phyloP scores from a whole-genome alignment of 257 asterid species.

The Nicotiana otophora region DNA sequence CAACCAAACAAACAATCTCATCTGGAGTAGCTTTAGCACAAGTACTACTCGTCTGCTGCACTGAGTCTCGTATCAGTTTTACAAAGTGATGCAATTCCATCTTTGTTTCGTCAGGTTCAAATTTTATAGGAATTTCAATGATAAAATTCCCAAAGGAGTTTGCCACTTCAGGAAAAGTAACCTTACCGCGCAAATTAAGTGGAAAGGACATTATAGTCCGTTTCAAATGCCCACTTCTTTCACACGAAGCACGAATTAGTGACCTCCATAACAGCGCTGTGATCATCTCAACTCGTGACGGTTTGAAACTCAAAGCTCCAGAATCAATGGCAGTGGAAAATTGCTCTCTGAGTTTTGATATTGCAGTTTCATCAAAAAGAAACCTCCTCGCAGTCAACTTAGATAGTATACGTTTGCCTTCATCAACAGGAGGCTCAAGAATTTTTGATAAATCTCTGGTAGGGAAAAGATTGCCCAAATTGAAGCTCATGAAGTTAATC shows the following conservation, averaged over 20 bases:
- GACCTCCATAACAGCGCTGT: background rate
- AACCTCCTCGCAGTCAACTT: background rate
- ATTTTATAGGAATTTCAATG: background rate
- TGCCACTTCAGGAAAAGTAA: background rate
- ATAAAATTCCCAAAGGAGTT: slow-evolving; percentile 13
- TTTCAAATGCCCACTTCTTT: background rate
- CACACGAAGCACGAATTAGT: background rate
- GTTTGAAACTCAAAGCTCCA: background rate
- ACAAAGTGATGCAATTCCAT: slow-evolving; percentile 2
- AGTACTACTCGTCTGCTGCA: background rate
- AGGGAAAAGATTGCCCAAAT: slow-evolving; percentile 14
- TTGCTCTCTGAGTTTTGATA: background rate
- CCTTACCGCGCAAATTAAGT: slow-evolving; percentile 8
- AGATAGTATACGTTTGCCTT: background rate
- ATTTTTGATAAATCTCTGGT: background rate
- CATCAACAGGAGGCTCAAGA: background rate
- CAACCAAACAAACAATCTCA: background rate
- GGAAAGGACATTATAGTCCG: background rate
- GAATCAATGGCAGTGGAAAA: background rate
- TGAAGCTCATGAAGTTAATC: background rate
- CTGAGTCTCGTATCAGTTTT: background rate
- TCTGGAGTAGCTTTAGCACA: background rate
- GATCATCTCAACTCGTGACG: slow-evolving; percentile 10
- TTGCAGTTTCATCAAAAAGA: background rate
- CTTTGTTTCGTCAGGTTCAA: background rate